Conservation (phyloP, 1,284 basidiomycete genomes). For the Pseudozyma tsukubaensis region DNA sequence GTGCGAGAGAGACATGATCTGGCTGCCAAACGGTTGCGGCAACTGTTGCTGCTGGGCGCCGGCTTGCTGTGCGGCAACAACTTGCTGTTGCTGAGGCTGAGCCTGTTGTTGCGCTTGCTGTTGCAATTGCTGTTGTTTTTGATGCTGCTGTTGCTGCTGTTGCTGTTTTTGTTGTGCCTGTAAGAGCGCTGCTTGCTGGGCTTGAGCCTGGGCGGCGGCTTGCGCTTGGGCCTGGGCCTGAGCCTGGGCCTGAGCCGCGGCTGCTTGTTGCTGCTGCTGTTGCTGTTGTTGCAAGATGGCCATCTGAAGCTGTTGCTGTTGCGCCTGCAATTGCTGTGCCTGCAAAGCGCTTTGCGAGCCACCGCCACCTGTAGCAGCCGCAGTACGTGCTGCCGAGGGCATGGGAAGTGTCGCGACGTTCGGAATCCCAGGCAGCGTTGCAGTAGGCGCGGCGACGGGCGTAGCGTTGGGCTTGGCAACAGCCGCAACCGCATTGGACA, state of each 20-base stretch:
- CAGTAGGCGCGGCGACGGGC: constrained; percentile 22
- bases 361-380: constrained; percentile 33
- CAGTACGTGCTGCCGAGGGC: constrained; percentile 42
- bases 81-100: constrained; percentile 33
- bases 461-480: constrained; percentile 21
- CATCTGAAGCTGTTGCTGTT: constrained; percentile 47
- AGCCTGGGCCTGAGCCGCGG: constrained; percentile 23
- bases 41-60: constrained; percentile 34
- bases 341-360: constrained; percentile 41
- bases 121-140: constrained; percentile 29
- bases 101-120: constrained; percentile 43
- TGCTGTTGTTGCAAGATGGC: constrained; percentile 48
- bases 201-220: constrained; percentile 43
- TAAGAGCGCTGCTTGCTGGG: constrained; percentile 42
- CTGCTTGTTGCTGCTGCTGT: constrained; percentile 44
- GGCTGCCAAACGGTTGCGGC: constrained; percentile 40
- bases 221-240: constrained; percentile 29
- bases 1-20: constrained; percentile 44
- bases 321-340: constrained; percentile 38
- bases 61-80: constrained; percentile 14
- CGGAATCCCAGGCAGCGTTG: constrained; percentile 32
- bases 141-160: constrained; percentile 51
- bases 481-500: constrained; percentile 21
- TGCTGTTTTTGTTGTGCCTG: constrained; percentile 58
- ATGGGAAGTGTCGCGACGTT: constrained; percentile 25